Base-by-base conservation (phyloP, 176 grass and related monocot genomes). In the Guadua angustifolia region DNA sequence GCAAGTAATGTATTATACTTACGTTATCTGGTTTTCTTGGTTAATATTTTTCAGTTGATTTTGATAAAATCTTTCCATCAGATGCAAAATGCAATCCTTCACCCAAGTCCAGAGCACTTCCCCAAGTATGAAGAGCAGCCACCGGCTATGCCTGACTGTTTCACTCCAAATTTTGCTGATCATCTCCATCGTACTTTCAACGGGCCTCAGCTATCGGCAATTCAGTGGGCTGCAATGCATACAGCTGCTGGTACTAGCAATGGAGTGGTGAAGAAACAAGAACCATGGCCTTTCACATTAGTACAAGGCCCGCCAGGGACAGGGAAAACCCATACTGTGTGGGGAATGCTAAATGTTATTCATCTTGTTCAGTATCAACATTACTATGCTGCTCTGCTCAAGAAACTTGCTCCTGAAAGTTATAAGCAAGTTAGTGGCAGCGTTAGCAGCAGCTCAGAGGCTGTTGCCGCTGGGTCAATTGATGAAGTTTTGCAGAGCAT, bases 261-360 rank as follows among this genome's bases (percentile, higher is more conserved):
- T 86, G 91, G 87, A 50, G 74, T 63, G 1, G 81, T 90, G 50
- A 98, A 94, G 81, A 91, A 89, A 87, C 96, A 99, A 92, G 93
- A 99, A 63, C 93, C 97, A 55, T 96, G 97, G 97, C 97, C 97
- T 83, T 99, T 99, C 82, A 99, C 97, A 9, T 89, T 99, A 45
- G 97, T 99, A 76, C 97, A 99, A 85, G 97, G 97, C 40, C 97
- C 97, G 15, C 97, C 97, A 1, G 97, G 97, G 38, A 99, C 97
- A 75, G 97, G 97, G 18, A 99, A 99, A 88, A 96, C 97, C 40
- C 97, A 99, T 72, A 99, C 97, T 12, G 97, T 99, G 9, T 99
- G 97, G 93, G 97, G 97, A 50, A 99, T 99, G 97, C 67, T 99
- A 75, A 99, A 99, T 90, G 97, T 99, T 70, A 99, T 99, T 73